phyloP scores from a whole-genome alignment of 2,329 filamentous ascomycete genomes.

The Aspergillus carbonarius region DNA sequence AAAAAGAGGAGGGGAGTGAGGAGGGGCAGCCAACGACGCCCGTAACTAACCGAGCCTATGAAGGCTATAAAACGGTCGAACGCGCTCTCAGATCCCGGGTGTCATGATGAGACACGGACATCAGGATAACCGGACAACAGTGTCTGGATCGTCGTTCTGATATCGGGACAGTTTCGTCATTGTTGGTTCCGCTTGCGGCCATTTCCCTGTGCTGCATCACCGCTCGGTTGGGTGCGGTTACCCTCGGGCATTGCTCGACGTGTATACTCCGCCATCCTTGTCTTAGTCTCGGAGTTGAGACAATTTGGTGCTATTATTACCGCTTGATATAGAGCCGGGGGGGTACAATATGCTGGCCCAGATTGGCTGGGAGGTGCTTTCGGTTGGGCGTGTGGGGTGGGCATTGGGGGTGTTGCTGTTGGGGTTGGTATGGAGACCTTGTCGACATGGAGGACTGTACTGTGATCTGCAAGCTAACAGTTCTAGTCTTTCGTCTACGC shows the following conservation, averaged over 20 bases:
- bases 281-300: too few relatives aligned
- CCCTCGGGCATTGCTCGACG: background rate
- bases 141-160: background rate
- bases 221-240: background rate
- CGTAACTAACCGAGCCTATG: background rate
- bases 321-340: background rate
- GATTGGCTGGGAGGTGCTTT: constrained; percentile 5
- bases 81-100: too few relatives aligned
- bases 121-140: too few relatives aligned
- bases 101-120: too few relatives aligned
- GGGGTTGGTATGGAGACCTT: constrained; percentile 2
- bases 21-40: background rate
- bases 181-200: background rate
- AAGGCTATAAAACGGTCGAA: background rate
- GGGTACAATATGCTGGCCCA: constrained; percentile 5
- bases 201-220: background rate
- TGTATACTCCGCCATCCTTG: background rate
- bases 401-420: background rate
- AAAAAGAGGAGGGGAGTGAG: background rate
- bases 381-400: background rate
- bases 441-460: background rate
- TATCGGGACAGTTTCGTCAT: background rate
- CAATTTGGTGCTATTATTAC: too few relatives aligned
- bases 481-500: constrained; percentile 19
- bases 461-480: background rate